Conservation (phyloP, 805 yeast genomes). For the Hanseniaspora occidentalis region DNA sequence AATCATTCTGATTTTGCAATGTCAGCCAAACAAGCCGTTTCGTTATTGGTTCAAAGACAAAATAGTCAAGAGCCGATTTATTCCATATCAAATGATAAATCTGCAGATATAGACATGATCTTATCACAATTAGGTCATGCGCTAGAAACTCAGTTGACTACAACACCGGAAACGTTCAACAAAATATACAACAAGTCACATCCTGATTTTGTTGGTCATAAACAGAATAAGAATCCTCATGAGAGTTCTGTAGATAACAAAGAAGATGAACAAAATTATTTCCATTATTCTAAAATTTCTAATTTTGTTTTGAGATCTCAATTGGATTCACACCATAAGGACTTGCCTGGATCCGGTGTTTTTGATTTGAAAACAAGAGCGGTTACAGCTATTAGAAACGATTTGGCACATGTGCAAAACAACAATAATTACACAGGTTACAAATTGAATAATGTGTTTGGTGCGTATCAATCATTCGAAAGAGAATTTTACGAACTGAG, state of each 20-base stretch:
- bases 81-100: conserved; percentile 61
- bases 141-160: conserved; percentile 64
- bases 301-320: conserved; percentile 79
- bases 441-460: conserved; percentile 47
- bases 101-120: conserved; percentile 52
- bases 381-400: conserved; percentile 73
- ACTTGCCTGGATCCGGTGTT: conserved; percentile 81
- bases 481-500: conserved; percentile 68
- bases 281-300: conserved; percentile 63
- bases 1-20: conserved; percentile 26
- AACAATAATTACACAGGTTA: conserved; percentile 50
- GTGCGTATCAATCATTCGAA: conserved; percentile 68
- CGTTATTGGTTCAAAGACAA: conserved; percentile 42
- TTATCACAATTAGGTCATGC: conserved; percentile 68
- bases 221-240: no score
- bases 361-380: conserved; percentile 92
- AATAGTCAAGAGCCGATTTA: conserved; percentile 15
- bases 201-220: conserved; percentile 2
- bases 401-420: conserved; percentile 45
- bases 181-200: conserved; percentile 17
- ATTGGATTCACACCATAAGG: conserved; percentile 64
- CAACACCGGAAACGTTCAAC: conserved; percentile 39
- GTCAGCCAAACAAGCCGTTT: conserved; percentile 40
- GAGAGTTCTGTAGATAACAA: conserved; percentile 6
- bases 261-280: conserved; percentile 25